Conservation (phyloP, 1,284 basidiomycete species). For the Fistulina hepatica region DNA sequence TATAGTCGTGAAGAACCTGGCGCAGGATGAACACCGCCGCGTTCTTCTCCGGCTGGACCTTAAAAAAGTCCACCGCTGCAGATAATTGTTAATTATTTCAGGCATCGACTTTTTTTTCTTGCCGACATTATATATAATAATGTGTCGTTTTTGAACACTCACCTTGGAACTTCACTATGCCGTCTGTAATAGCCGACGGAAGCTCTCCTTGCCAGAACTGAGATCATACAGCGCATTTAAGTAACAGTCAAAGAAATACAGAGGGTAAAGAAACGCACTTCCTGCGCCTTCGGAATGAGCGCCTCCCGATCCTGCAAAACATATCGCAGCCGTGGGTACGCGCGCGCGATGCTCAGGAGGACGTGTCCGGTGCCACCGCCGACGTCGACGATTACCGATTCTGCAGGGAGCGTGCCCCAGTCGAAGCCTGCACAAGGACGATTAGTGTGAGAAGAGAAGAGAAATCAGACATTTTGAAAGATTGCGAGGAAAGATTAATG, state of each 20-base stretch:
- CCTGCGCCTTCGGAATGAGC: constrained; percentile 3
- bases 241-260: background rate
- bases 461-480: too few relatives aligned
- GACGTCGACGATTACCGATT: constrained; percentile 18
- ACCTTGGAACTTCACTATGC: constrained; percentile 13
- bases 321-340: constrained; percentile 14
- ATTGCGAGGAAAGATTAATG: too few relatives aligned
- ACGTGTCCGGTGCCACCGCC: constrained; percentile 18
- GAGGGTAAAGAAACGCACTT: constrained; percentile 1
- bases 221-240: background rate
- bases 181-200: constrained; percentile 2
- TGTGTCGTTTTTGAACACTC: background rate
- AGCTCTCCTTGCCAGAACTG: constrained; percentile 10
- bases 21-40: constrained; percentile 25
- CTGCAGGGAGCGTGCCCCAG: constrained; percentile 12
- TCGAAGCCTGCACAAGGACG: constrained; percentile 14
- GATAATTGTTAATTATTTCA: too few relatives aligned
- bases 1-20: constrained; percentile 26
- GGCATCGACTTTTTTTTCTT: too few relatives aligned
- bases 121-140: constrained; percentile 1
- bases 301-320: constrained; percentile 17
- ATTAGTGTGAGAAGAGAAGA: too few relatives aligned
- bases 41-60: constrained; percentile 20
- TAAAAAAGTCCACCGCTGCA: constrained; percentile 27
- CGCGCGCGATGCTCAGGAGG: constrained; percentile 12